A percentile compares a stretch with the other conserved stretches of the same genome.
These are phyloP conservation scores for Echria macrotheca DNA, from an alignment of 495 filamentous ascomycete genomes.

Conservation along the genomic window DNA sequence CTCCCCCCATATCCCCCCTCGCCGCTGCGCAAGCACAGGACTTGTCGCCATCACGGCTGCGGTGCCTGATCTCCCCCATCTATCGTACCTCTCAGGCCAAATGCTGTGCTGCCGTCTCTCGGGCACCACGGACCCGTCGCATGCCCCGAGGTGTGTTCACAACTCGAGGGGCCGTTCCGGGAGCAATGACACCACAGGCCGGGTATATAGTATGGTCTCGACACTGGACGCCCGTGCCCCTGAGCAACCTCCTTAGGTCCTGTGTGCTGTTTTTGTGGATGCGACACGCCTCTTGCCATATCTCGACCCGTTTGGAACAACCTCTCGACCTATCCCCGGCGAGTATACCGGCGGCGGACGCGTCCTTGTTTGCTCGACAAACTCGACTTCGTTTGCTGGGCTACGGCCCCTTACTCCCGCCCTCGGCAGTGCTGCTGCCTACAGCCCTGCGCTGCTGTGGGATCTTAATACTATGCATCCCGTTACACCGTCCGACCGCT, in stretches of 20 bases:
- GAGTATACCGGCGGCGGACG: no score
- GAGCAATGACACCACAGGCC: neutral
- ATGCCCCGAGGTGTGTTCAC: neutral
- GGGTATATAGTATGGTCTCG: constrained; percentile 22
- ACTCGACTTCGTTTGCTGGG: constrained; percentile 11
- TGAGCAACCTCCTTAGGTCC: constrained; percentile 7
- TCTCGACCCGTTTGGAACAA: no score
- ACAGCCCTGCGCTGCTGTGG: neutral
- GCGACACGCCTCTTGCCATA: no score
- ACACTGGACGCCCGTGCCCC: constrained; percentile 19
- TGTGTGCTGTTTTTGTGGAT: no score
- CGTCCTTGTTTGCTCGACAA: constrained; percentile 12
- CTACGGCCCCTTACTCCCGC: constrained; percentile 2
- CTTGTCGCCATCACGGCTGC: constrained; percentile 9
- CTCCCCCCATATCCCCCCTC: neutral
- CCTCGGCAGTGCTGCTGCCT: neutral
- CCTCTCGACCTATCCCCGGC: no score
- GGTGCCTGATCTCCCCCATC: constrained; percentile 14
- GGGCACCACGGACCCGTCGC: constrained; percentile 7
- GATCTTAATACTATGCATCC: constrained; percentile 15
- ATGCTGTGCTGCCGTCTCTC: constrained; percentile 20
- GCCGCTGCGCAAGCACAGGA: constrained; percentile 6
- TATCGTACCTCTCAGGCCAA: constrained; percentile 9
- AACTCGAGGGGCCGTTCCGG: neutral
- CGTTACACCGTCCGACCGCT: constrained; percentile 8